Evolutionary conservation across 305 asterid genomes (phyloP).

Genomic region (Andrographis paniculata): DNA sequence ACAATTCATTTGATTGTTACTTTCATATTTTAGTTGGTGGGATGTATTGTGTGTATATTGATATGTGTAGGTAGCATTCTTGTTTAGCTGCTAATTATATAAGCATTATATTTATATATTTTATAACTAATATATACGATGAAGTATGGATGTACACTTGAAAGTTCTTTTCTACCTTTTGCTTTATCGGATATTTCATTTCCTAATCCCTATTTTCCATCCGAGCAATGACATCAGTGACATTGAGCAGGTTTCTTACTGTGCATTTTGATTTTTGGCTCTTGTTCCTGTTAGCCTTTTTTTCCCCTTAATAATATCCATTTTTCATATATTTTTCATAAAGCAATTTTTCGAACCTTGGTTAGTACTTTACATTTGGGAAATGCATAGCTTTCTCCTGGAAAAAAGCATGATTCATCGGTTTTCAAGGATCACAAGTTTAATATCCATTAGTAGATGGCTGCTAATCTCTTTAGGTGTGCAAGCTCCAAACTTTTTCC

Average conservation of each 20-base stretch:
- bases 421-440: slow-evolving; percentile 64
- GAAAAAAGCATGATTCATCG: slow-evolving; percentile 89
- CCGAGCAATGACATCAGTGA: slow-evolving; percentile 80
- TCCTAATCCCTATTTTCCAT: too few species aligned
- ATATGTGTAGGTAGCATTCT: too few species aligned
- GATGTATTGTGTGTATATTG: too few species aligned
- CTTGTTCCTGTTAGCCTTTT: slow-evolving; percentile 15
- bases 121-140: too few species aligned
- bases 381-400: slow-evolving; percentile 78
- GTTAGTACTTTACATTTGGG: slow-evolving; percentile 97
- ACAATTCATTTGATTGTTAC: too few species aligned
- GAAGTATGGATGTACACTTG: too few species aligned
- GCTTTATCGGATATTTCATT: too few species aligned
- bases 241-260: slow-evolving; percentile 70
- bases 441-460: slow-evolving; percentile 74
- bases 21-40: too few species aligned
- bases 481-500: too few species aligned
- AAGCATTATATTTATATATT: too few species aligned
- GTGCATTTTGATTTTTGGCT: slow-evolving; percentile 13
- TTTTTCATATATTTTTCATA: slow-evolving; percentile 48
- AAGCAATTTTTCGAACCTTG: slow-evolving; percentile 89
- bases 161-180: too few species aligned
- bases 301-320: slow-evolving; percentile 1
- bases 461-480: slow-evolving; percentile 82
- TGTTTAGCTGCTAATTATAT: too few species aligned